Conservation (phyloP, 1,284 basidiomycete genomes). For the Butyriboletus appendiculatus region DNA sequence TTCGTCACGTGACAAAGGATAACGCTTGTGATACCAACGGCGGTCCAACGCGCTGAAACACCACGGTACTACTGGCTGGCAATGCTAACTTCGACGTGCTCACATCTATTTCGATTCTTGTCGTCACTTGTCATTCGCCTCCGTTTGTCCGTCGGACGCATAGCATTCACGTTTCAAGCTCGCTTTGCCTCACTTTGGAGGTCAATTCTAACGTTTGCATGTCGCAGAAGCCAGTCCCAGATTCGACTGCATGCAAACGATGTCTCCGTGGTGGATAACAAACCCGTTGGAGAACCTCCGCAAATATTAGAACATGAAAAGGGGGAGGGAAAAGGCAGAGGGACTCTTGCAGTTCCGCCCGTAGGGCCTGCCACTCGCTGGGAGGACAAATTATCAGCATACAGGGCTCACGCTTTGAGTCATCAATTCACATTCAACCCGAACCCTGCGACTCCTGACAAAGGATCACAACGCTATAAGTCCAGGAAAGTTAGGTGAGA, state of each 20-base stretch:
- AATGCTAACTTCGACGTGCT: not conserved
- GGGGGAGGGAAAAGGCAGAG: not conserved
- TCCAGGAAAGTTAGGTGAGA: not conserved
- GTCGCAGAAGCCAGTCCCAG: not conserved
- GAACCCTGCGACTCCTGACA: conserved; percentile 8
- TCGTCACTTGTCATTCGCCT: conserved; percentile 13
- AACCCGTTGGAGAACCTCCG: not conserved
- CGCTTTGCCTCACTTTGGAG: conserved; percentile 9
- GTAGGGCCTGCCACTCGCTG: not conserved
- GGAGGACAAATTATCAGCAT: not conserved
- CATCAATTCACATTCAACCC: not conserved
- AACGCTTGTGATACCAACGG: too few relatives aligned
- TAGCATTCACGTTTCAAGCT: conserved; percentile 4
- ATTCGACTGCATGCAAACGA: conserved; percentile 2
- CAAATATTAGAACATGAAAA: not conserved
- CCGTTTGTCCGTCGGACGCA: not conserved
- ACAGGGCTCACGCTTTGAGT: not conserved
- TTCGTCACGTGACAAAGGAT: too few relatives aligned
- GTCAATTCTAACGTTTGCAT: not conserved
- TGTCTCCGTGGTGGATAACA: not conserved
- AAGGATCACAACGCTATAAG: conserved; percentile 12
- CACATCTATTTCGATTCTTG: conserved; percentile 2
- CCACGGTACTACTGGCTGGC: too few relatives aligned
- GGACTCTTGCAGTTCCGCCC: conserved; percentile 2
- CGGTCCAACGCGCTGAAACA: too few relatives aligned